Percentiles rank a stretch among this genome's conserved stretches.
These are phyloP conservation scores for Bruguiera parviflora DNA, from an alignment of 345 rosid genomes.

Conservation along the genomic window DNA sequence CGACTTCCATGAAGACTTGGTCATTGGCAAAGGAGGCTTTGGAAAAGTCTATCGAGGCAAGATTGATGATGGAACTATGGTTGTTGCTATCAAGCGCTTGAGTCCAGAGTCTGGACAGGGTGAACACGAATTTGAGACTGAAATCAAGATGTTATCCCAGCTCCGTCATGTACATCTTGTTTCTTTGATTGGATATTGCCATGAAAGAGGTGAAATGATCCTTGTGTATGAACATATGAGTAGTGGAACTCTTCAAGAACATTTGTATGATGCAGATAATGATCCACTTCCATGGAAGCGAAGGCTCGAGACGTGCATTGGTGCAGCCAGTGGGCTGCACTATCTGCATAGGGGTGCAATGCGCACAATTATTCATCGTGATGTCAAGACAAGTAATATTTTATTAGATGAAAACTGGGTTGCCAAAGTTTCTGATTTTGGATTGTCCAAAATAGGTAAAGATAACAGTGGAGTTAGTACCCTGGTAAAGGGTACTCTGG, in stretches of 20 bases:
- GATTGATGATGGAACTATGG: not conserved
- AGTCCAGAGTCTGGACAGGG: conserved; percentile 9
- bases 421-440: conserved; percentile 17
- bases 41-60: not conserved
- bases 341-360: not conserved
- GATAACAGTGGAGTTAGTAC: not conserved
- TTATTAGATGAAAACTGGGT: conserved; percentile 11
- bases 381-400: conserved; percentile 11
- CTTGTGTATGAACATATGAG: not conserved
- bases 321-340: not conserved
- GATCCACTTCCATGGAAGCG: not conserved
- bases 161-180: not conserved
- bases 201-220: not conserved
- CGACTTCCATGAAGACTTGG: not conserved
- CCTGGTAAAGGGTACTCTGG: not conserved
- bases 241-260: not conserved
- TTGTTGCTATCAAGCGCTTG: not conserved
- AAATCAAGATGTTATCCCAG: not conserved
- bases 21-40: not conserved
- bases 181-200: not conserved
- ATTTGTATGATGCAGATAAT: not conserved
- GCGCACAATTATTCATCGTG: conserved; percentile 7
- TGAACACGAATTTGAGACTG: not conserved
- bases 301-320: not conserved
- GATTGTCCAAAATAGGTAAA: conserved; percentile 2